A percentile compares a stretch with the other conserved stretches of the same genome.
Evolutionary conservation across 495 filamentous ascomycete genomes (phyloP).

Genomic region (Xylaria curta): DNA sequence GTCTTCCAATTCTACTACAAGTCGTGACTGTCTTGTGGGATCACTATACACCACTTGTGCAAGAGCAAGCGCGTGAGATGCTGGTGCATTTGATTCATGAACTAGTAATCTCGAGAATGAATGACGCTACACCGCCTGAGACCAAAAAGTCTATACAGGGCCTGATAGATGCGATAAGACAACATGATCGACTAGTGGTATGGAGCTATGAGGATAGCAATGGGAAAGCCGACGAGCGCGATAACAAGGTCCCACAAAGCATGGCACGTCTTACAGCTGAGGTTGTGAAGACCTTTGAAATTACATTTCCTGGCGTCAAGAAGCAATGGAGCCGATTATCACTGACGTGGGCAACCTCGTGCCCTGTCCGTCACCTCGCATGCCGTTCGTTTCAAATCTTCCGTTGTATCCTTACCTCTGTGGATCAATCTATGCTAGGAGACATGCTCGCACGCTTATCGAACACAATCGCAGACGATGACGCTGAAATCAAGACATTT

Average conservation of each 20-base stretch:
- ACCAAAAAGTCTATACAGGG: conserved; percentile 81
- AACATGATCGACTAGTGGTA: conserved; percentile 81
- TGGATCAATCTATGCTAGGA: conserved; percentile 91
- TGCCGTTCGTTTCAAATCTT: conserved; percentile 98
- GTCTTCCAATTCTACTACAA: conserved; percentile 84
- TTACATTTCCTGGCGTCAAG: conserved; percentile 84
- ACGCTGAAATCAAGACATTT: conserved; percentile 90
- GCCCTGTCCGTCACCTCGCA: conserved; percentile 92
- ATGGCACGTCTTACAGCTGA: conserved; percentile 84
- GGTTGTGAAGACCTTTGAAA: conserved; percentile 82
- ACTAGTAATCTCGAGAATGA: conserved; percentile 87
- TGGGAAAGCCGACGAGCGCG: conserved; percentile 72
- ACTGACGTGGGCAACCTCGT: conserved; percentile 94
- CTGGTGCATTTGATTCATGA: conserved; percentile 97
- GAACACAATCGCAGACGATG: conserved; percentile 94
- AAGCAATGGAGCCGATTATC: conserved; percentile 90
- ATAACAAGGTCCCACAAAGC: conserved; percentile 79
- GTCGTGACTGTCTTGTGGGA: conserved; percentile 96
- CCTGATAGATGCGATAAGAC: conserved; percentile 88
- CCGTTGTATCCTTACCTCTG: conserved; percentile 84
- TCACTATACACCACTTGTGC: conserved; percentile 91
- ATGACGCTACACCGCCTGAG: conserved; percentile 68
- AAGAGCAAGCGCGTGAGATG: conserved; percentile 97
- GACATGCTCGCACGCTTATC: conserved; percentile 95
- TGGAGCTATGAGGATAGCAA: conserved; percentile 96